Evolutionary conservation across 371 early-diverging fungal species (phyloP).

Genomic region (Mortierella sp.): DNA sequence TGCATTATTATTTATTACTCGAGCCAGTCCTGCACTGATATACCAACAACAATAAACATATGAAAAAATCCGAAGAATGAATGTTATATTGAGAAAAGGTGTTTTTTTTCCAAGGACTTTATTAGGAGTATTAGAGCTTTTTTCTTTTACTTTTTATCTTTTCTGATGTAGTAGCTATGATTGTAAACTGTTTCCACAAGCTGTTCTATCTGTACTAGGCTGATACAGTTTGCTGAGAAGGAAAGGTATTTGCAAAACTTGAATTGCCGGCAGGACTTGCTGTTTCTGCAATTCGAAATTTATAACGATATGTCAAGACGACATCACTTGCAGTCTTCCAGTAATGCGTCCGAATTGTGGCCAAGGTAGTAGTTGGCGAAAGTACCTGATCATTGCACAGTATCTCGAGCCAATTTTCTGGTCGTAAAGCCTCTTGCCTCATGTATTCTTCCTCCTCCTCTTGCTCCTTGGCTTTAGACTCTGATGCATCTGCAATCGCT

Average conservation of each 20-base stretch:
- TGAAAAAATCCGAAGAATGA: neutral
- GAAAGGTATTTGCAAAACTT: neutral
- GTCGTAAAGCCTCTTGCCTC: slow-evolving; percentile 55
- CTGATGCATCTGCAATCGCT: neutral
- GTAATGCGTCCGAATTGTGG: slow-evolving; percentile 83
- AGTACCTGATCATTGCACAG: slow-evolving; percentile 82
- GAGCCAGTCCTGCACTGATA: neutral
- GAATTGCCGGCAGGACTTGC: too few relatives aligned
- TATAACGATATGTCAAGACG: slow-evolving; percentile 72
- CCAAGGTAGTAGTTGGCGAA: slow-evolving; percentile 82
- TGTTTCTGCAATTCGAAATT: slow-evolving; percentile 11
- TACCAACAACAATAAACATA: neutral
- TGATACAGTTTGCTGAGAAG: neutral
- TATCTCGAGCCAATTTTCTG: slow-evolving; percentile 79
- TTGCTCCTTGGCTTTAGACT: slow-evolving; percentile 16
- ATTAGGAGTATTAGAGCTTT: neutral
- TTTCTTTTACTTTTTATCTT: neutral
- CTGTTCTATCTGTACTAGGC: neutral
- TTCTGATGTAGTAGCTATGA: neutral
- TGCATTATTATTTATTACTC: too few relatives aligned
- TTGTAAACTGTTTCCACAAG: neutral
- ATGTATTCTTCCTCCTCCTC: slow-evolving; percentile 28
- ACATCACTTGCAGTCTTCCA: slow-evolving; percentile 90
- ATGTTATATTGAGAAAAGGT: neutral
- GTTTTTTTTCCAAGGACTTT: neutral